Evolutionary conservation across 2,329 filamentous ascomycete genomes (phyloP), one percentile per base, ranked within the genome.

Genomic region (Stagonosporopsis cucurbitacearum): DNA sequence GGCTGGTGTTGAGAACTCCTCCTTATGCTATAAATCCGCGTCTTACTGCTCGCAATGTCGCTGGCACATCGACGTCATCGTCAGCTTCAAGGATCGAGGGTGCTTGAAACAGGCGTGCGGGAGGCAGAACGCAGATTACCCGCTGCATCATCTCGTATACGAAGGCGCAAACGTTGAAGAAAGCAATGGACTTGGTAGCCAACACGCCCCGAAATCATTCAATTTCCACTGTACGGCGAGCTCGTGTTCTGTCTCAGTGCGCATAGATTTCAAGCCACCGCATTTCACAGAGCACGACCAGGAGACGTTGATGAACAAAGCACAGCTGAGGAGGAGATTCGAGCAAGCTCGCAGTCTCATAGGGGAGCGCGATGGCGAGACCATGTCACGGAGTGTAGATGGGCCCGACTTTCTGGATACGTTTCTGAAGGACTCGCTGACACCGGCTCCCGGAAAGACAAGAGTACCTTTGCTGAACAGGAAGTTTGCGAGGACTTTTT

Each of bases 401-500:
- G 82, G 85, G 2, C 72, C 88, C 41, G 75, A 79, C 40, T 84
- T 83, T 58, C 75, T 90, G 36, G 79, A 81, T 52, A 79, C 79
- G 42, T 90, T 90, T 67, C 75, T 90, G 47, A 77, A 68, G 9
- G 87, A 90, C 73, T 79, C 84, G 8, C 72, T 86, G 52, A 78
- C 80, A 40, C 76, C 81, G 19, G 71, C 74, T 6, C 78, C 81
- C 42, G 79, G 79, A 30, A 82, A 80, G 63, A 81, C 81, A 60
- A 73, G 78, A 40, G 86, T 90, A 62, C 82, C 82, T 5, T 76
- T 81, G 7, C 72, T 81, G 15, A 90, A 90, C 66, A 86, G 87
- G 68, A 83, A 84, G 53, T 90, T 88, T 62, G 78, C 85, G 64
- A 79, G 85, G 58, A 82, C 82, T 2, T 88, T 89, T 69, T 87